Base-by-base conservation (phyloP, 768 basidiomycete genomes). In the Termitomyces sp. region DNA sequence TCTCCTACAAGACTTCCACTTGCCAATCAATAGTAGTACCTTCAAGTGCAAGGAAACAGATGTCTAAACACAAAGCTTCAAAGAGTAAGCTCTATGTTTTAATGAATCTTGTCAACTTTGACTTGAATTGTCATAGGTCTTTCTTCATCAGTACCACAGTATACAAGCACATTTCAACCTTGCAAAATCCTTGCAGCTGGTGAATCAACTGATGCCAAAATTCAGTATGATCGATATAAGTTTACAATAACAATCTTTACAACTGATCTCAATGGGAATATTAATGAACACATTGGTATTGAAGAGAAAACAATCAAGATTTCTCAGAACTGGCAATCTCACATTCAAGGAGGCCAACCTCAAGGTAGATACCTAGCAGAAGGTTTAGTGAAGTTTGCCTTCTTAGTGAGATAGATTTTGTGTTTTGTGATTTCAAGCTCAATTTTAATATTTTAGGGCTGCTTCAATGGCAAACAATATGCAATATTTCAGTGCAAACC, bases 371-470 rank as follows among this genome's bases (percentile, higher is more conserved):
- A n/a, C n/a, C n/a, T n/a, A n/a, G n/a, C n/a, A n/a, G n/a, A n/a
- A n/a, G n/a, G n/a, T n/a, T 46, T 59, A 6, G 50, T 51, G 33
- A 67, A 67, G 24, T 62, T 45, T 60, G 63, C 52, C 0, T 67
- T 61, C 24, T 11, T 9, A 9, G 41, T 30, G 9, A 1, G 65
- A n/a, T 60, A 31, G 46, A 60, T 46, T 57, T 30, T 34, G 22
- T 6, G 27, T 11, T 5, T 34, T 15, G 8, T 39, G n/a, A n/a
- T n/a, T n/a, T n/a, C n/a, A n/a, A n/a, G n/a, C n/a, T n/a, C n/a
- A n/a, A n/a, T n/a, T n/a, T n/a, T n/a, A 1, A 1, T 8, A 15
- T 42, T 8, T 7, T 42, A 42, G 41, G 41, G 41, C 13, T 8
- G 41, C n/a, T 47, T 57, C 24, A 24, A 57, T 2, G 22, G 31